These are phyloP conservation scores for Mucor racemosus DNA, from an alignment of 371 early-diverging fungal species.

Conservation along the genomic window DNA sequence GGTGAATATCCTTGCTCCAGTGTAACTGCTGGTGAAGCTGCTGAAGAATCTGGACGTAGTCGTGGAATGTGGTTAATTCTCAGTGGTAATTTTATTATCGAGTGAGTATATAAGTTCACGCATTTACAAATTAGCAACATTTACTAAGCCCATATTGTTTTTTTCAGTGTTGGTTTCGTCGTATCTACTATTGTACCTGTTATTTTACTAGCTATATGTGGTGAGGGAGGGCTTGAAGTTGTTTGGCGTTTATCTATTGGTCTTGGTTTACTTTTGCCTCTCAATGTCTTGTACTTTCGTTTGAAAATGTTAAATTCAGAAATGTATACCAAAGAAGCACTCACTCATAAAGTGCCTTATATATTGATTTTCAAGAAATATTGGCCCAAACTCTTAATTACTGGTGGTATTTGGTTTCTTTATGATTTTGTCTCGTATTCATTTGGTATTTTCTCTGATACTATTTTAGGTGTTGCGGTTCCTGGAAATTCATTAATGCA, in stretches of 20 bases:
- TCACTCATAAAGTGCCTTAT: conserved; percentile 57
- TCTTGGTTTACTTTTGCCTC: conserved; percentile 53
- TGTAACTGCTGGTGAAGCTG: conserved; percentile 61
- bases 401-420: conserved; percentile 66
- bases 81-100: conserved; percentile 47
- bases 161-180: conserved; percentile 47
- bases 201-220: conserved; percentile 49
- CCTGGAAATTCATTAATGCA: conserved; percentile 35
- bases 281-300: conserved; percentile 60
- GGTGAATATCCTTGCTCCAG: conserved; percentile 61
- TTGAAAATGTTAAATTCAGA: conserved; percentile 60
- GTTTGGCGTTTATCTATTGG: conserved; percentile 59
- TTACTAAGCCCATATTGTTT: conserved; percentile 48
- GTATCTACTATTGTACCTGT: conserved; percentile 54
- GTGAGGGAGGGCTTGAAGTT: conserved; percentile 38
- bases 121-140: not conserved
- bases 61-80: conserved; percentile 57
- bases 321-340: conserved; percentile 52
- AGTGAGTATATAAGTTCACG: not conserved
- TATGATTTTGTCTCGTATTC: conserved; percentile 64
- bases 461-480: conserved; percentile 32
- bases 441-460: conserved; percentile 57
- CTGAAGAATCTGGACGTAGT: conserved; percentile 56
- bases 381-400: conserved; percentile 58
- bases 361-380: conserved; percentile 56